These are phyloP conservation scores for Aschersonia sp. DNA, from an alignment of 2,329 filamentous ascomycete species.

Conservation along the genomic window DNA sequence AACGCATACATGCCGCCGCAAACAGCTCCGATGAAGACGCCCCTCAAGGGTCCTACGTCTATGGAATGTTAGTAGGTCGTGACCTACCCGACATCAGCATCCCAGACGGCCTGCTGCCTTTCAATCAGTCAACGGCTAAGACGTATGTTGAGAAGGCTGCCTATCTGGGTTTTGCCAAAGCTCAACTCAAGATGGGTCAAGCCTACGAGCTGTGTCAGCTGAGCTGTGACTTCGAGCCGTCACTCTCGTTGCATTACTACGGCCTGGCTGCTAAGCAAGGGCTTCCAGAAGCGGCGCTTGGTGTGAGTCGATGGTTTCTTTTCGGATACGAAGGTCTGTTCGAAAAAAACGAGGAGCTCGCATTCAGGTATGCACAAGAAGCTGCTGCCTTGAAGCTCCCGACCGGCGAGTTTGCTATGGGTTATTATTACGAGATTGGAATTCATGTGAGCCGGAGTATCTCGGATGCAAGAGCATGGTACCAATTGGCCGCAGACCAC, in stretches of 20 bases:
- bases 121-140: conserved; percentile 59
- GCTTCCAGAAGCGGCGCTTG: conserved; percentile 85
- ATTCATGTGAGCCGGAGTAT: conserved; percentile 80
- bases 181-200: conserved; percentile 93
- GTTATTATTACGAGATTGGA: conserved; percentile 95
- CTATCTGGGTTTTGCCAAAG: conserved; percentile 89
- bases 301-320: conserved; percentile 96
- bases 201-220: conserved; percentile 91
- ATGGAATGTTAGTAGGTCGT: conserved; percentile 83
- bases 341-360: conserved; percentile 87
- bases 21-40: conserved; percentile 89
- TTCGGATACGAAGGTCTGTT: conserved; percentile 90
- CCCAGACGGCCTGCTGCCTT: conserved; percentile 54
- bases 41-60: conserved; percentile 88
- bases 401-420: conserved; percentile 91
- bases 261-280: conserved; percentile 84
- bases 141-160: conserved; percentile 94
- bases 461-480: conserved; percentile 75
- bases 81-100: conserved; percentile 85
- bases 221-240: conserved; percentile 87
- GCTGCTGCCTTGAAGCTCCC: conserved; percentile 70
- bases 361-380: conserved; percentile 79
- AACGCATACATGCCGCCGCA: conserved; percentile 72
- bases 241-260: conserved; percentile 89
- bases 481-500: conserved; percentile 73